Evolutionary conservation across 306 rosid species (phyloP), one percentile per base, ranked within the genome.

Genomic region (Inga laurina): DNA sequence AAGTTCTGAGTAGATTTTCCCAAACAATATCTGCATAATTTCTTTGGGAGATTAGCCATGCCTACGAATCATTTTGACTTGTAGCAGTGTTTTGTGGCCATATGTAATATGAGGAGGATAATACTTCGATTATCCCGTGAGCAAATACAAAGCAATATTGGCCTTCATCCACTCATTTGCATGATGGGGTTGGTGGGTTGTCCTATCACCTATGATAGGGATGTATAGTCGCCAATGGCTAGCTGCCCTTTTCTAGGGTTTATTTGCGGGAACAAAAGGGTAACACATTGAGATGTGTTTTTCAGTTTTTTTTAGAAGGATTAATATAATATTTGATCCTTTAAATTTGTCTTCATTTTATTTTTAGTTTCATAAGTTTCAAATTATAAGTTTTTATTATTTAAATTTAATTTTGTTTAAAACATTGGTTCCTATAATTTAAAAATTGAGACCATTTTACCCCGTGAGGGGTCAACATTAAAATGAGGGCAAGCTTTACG

Each of bases 1-100:
- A 83, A 83, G 43, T 32, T 65, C 64, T 54, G 46, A 46, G 46
- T 74, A 21, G 48, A 54, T 44, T 39, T 83, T 56, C 34, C 35
- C 44, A 71, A 71, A 9, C 35, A 27, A 68, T 77, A 19, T 72
- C 67, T 32, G 39, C 14, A 41, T 35, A 62, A 30, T 30, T 12
- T 44, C 8, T 70, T 64, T 49, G 27, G 44, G 80, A 49, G 56
- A 34, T 51, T 24, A 77, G 69, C 44, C 30, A 14, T 19, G 43
- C 43, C 43, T 6, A 19, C 7, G 30, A 79, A 75, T 64, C 75
- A 76, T 22, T 3, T 44, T 46, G 39, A 48, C 62, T 61, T 27
- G 39, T 79, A 35, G 49, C 46, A 21, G 74, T 8, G 51, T 32
- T 65, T 15, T 65, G 71, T 65, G 71, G 71, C 43, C 71, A 15